Evolutionary conservation across 208 protist genomes (phyloP).

Genomic region (Leishmania tarentolae): DNA sequence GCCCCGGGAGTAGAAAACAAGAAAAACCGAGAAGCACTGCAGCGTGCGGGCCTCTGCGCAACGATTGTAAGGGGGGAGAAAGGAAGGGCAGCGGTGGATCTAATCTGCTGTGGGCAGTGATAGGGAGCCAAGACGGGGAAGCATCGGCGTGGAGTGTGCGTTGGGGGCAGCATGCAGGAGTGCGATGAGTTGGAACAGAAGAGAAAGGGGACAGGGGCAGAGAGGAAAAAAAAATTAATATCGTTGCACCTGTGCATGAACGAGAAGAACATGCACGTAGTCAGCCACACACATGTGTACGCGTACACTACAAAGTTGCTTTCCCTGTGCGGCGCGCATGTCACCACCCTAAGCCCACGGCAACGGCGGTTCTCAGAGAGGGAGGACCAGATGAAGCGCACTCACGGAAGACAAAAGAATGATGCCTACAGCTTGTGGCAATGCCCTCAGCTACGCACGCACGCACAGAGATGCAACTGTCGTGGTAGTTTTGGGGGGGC

Average conservation of each 20-base stretch:
- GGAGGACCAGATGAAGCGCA: neutral
- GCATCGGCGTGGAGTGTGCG: neutral
- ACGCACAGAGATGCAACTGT: neutral
- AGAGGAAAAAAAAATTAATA: neutral
- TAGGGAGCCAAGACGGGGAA: neutral
- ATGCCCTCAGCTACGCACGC: neutral
- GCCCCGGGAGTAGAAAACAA: neutral
- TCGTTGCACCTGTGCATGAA: neutral
- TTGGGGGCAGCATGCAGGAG: neutral
- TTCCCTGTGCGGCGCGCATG: neutral
- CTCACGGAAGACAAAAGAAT: neutral
- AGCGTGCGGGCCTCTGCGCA: neutral
- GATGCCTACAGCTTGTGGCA: neutral
- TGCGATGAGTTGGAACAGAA: neutral
- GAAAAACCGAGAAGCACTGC: neutral
- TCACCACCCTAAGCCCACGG: neutral
- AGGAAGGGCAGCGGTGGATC: neutral
- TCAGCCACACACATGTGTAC: neutral
- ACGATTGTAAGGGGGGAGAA: neutral
- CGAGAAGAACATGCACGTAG: neutral
- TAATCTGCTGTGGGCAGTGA: neutral
- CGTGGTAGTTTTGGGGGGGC: neutral
- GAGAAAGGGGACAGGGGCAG: neutral
- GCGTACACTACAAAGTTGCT: neutral
- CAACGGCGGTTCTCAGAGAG: neutral